Evolutionary conservation across 306 rosid species (phyloP), one percentile per base, ranked within the genome.

Genomic region (Malus fusca): DNA sequence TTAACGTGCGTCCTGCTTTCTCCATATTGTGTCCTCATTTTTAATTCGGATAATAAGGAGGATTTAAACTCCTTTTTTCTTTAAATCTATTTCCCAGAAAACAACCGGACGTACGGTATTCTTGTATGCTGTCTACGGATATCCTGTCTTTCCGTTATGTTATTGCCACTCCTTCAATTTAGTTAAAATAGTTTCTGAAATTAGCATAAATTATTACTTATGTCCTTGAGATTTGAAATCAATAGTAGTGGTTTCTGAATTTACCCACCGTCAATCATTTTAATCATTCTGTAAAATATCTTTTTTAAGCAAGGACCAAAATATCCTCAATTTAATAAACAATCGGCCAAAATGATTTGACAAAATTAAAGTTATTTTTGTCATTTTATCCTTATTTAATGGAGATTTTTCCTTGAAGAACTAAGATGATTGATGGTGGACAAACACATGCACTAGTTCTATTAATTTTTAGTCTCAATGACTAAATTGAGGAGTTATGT

Each of bases 111-210:
- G 85, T 87, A 80, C 71, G 73, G 75, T 79, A 46, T 81, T 66
- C 23, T 51, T 3, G 73, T 82, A 62, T 51, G 59, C 52, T 42
- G 68, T 65, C 83, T 78, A 83, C 81, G 84, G 80, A 76, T 53
- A 65, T 68, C 22, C 48, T 76, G 73, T 33, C 59, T 65, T 28
- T 76, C 26, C 53, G 37, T 58, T 30, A 55, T 60, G 59, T 48
- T 48, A 46, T 68, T 25, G 77, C 82, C 76, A 63, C 77, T 84
- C 82, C 82, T 73, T 46, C 3, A 1, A 4, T 4, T 12, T 48
- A 14, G 21, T 14, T 48, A 48, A 48, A 51, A 51, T 4, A 59
- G 68, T 59, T 66, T 18, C 1, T 28, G 9, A 37, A 2, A 37
- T 37, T 37, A 7, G 2, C 10, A 37, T 37, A 37, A 37, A 2